phyloP scores from a whole-genome alignment of 257 asterid species.

The Nicotiana sylvestris region DNA sequence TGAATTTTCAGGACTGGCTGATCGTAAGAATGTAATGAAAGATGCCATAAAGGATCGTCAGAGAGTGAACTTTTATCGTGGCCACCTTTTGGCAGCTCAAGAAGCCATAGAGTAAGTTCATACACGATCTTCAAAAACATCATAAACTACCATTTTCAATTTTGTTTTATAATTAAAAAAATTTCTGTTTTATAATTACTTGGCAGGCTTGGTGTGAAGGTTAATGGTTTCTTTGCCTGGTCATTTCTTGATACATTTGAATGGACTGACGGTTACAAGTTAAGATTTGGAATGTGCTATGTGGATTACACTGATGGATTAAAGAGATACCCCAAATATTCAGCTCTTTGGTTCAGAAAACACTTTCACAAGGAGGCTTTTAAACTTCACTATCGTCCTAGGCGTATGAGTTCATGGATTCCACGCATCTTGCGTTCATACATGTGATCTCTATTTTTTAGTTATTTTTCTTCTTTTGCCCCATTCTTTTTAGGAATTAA shows the following conservation, averaged over 20 bases:
- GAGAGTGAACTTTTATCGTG: constrained; percentile 26
- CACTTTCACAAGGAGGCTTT: neutral
- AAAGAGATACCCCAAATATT: constrained; percentile 29
- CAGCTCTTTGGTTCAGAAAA: constrained; percentile 40
- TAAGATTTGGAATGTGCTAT: constrained; percentile 34
- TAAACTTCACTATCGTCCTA: neutral
- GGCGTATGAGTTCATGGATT: neutral
- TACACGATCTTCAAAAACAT: neutral
- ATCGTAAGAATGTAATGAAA: neutral
- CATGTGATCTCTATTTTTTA: neutral
- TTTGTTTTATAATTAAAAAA: no score
- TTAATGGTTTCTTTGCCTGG: constrained; percentile 44
- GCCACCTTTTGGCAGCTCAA: constrained; percentile 34
- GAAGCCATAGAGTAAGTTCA: constrained; percentile 29
- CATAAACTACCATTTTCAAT: neutral
- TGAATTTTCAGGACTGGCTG: constrained; percentile 25
- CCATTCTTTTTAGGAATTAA: no score
- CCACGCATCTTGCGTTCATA: neutral
- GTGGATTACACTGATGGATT: constrained; percentile 26
- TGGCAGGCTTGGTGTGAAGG: constrained; percentile 39
- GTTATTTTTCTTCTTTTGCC: neutral
- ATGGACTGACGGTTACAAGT: constrained; percentile 28
- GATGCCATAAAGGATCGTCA: constrained; percentile 21
- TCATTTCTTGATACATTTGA: constrained; percentile 35
- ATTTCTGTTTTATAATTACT: neutral